phyloP scores from a whole-genome alignment of 2,329 filamentous ascomycete genomes.

The Cladorrhinum sp. region DNA sequence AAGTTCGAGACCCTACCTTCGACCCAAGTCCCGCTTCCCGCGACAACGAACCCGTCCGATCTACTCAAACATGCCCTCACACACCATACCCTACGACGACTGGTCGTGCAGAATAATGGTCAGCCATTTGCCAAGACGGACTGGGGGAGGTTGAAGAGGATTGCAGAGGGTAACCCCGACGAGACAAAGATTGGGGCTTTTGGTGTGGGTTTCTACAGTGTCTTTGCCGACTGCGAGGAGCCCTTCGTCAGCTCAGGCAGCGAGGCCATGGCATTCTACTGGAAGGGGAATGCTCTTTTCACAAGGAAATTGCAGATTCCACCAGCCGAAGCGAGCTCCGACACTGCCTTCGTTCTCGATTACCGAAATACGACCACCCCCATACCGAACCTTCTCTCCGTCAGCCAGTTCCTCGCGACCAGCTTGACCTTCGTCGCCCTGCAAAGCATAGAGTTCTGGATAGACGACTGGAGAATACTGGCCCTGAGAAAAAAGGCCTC shows the following conservation, averaged over 20 bases:
- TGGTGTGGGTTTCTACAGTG: constrained; percentile 96
- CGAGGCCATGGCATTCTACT: constrained; percentile 97
- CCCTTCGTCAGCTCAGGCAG: constrained; percentile 92
- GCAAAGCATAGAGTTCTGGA: constrained; percentile 80
- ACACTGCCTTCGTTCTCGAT: constrained; percentile 92
- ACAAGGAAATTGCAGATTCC: constrained; percentile 80
- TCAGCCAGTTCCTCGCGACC: constrained; percentile 89
- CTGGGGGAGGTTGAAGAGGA: constrained; percentile 90
- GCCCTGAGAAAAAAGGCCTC: constrained; percentile 81
- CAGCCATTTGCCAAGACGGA: constrained; percentile 84
- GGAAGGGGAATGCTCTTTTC: constrained; percentile 97
- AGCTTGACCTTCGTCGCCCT: constrained; percentile 94
- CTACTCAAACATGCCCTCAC: constrained; percentile 78
- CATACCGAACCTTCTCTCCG: constrained; percentile 77
- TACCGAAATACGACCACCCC: constrained; percentile 87
- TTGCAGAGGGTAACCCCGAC: constrained; percentile 98
- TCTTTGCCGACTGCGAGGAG: constrained; percentile 97
- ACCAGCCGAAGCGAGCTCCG: constrained; percentile 59
- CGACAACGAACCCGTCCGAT: constrained; percentile 63
- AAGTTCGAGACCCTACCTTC: constrained; percentile 91
- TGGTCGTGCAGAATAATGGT: constrained; percentile 93
- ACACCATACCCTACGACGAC: constrained; percentile 78
- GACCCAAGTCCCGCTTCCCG: constrained; percentile 67
- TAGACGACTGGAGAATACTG: constrained; percentile 82
- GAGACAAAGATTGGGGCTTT: constrained; percentile 99